These are phyloP conservation scores for Curvularia lunata DNA, from an alignment of 2,329 filamentous ascomycete species.

Conservation along the genomic window DNA sequence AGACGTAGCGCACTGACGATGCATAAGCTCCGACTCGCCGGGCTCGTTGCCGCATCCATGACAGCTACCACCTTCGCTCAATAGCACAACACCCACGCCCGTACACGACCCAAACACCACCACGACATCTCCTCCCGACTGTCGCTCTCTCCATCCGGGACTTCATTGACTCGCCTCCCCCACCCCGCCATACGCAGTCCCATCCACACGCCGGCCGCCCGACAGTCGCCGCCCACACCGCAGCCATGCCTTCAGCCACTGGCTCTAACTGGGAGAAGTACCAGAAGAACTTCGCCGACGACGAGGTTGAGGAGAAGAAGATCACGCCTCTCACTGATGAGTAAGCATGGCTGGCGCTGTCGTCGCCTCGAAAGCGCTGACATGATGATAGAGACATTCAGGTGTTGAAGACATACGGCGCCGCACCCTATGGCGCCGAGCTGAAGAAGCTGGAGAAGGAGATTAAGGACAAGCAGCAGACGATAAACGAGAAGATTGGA, in stretches of 20 bases:
- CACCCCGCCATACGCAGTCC: constrained; percentile 2
- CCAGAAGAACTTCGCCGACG: constrained; percentile 94
- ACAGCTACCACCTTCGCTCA: constrained; percentile 27
- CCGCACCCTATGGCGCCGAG: constrained; percentile 89
- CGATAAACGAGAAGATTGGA: constrained; percentile 97
- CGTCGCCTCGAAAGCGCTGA: constrained; percentile 35
- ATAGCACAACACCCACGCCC: constrained; percentile 24
- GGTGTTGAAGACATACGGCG: constrained; percentile 98
- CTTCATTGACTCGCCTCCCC: neutral
- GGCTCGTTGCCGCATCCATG: constrained; percentile 33
- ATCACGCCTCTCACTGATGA: constrained; percentile 96
- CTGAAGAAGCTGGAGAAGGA: constrained; percentile 98
- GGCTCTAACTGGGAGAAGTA: constrained; percentile 98
- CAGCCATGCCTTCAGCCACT: constrained; percentile 86
- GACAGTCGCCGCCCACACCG: constrained; percentile 23
- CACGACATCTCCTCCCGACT: constrained; percentile 5
- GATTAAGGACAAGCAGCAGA: constrained; percentile 98
- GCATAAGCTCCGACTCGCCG: constrained; percentile 23
- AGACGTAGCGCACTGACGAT: constrained; percentile 16
- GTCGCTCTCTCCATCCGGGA: constrained; percentile 4
- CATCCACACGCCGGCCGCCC: constrained; percentile 7
- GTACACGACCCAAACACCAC: neutral
- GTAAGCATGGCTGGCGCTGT: constrained; percentile 59
- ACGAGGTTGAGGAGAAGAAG: constrained; percentile 99
- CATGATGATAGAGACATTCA: constrained; percentile 81